Percentiles rank a stretch among this genome's conserved stretches.
These are phyloP conservation scores for Magnaporthales sp. DNA, from an alignment of 2,329 filamentous ascomycete genomes.

Conservation along the genomic window DNA sequence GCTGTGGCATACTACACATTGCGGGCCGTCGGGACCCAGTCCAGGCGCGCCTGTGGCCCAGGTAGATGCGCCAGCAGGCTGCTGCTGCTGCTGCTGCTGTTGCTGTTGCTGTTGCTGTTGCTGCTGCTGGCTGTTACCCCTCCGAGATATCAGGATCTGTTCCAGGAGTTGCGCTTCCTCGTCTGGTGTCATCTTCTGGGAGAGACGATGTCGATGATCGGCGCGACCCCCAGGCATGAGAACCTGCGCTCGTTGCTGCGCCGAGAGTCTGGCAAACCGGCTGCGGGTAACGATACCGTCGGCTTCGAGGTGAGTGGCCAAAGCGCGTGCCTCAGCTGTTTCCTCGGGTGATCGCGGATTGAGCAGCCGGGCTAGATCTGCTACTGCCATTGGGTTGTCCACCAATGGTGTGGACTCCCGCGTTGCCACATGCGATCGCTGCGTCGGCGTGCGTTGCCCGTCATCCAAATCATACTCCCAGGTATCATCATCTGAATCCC, in stretches of 20 bases:
- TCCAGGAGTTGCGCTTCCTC: conserved; percentile 55
- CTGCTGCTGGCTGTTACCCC: conserved; percentile 16
- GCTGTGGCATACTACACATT: conserved; percentile 89
- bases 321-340: conserved; percentile 68
- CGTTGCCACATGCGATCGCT: conserved; percentile 15
- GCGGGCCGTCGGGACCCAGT: conserved; percentile 62
- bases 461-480: conserved; percentile 37
- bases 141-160: conserved; percentile 47
- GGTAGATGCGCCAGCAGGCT: conserved; percentile 17
- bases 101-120: conserved; percentile 11
- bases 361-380: conserved; percentile 69
- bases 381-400: conserved; percentile 55
- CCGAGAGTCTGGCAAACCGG: conserved; percentile 59
- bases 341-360: conserved; percentile 72
- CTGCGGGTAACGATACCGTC: conserved; percentile 73
- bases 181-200: conserved; percentile 39
- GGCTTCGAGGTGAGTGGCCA: conserved; percentile 70
- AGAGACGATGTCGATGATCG: conserved; percentile 23
- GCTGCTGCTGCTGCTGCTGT: conserved; percentile 13
- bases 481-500: conserved; percentile 31
- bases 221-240: conserved; percentile 33
- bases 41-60: conserved; percentile 68
- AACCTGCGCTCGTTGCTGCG: conserved; percentile 61
- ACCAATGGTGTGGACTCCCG: conserved; percentile 48
- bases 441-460: conserved; percentile 55